Evolutionary conservation across 1,139 yeast genomes (phyloP), one percentile per base, ranked within the genome.

Genomic region (Pichia norvegensis): DNA sequence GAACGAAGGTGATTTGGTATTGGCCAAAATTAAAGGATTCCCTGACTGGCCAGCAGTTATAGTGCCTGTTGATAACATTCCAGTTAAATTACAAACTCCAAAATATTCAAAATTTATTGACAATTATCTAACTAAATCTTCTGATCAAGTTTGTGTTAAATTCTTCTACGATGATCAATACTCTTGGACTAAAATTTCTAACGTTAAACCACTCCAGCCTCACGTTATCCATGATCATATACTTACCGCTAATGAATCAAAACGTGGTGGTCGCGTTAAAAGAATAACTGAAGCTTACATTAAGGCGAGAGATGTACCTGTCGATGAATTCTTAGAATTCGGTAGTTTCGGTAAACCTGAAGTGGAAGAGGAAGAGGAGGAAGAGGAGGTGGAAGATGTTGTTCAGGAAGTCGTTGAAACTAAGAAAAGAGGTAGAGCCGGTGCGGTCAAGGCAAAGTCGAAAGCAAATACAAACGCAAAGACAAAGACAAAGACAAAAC

Each of bases 11-110:
- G 37, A 52, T 25, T 64, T 81, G 4, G 88, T 83, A 0, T 68
- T 83, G 36, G 87, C 88, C 7, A 83, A 83, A 60, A 80, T 83
- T 29, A 83, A 82, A 57, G 88, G 90, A 7, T 83, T 79, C 58
- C 84, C 90, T 8, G 80, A 85, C 40, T 83, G 92, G 92, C 92
- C 92, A 0, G 86, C 87, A 4, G 78, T 82, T 76, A 77, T 83
- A 2, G 70, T 83, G n/a, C 82, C 81, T 2, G 72, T 68, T 46
- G 67, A 70, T 23, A 58, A 74, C 7, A 66, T 83, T 11, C 90
- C 92, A 1, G 72, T 67, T 11, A 67, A 73, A 53, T 73, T 83
- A 27, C 71, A 70, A 49, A 74, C 71, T 51, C 79, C 84, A 13
- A 77, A 74, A 54, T 53, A 65, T 17, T 48, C 56, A 49, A 51